Percentiles rank a stretch among this genome's conserved stretches.
Conservation (phyloP, 176 grass and related monocot genomes). For the Ananas comosus region DNA sequence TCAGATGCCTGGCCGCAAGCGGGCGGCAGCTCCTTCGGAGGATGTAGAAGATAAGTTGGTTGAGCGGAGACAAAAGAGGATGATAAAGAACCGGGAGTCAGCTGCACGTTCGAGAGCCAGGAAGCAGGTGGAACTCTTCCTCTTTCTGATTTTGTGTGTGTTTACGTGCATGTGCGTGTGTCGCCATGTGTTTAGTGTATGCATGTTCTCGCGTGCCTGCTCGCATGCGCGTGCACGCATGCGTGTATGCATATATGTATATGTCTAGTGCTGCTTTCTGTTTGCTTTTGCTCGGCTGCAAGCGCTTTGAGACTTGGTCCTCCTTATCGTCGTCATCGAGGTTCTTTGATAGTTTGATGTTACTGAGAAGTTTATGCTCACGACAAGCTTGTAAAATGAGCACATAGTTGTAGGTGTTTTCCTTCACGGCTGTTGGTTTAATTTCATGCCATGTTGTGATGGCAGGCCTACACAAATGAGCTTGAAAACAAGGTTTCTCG, state of each 20-base stretch:
- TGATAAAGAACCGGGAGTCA: constrained; percentile 98
- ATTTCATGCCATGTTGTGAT: constrained; percentile 28
- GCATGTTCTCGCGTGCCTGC: too few relatives aligned
- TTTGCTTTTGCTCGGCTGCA: background rate
- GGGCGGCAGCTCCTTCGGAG: constrained; percentile 25
- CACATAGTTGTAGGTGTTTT: too few relatives aligned
- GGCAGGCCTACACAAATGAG: constrained; percentile 96
- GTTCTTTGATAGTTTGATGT: too few relatives aligned
- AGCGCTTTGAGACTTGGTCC: background rate
- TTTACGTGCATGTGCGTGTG: background rate
- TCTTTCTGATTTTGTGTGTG: constrained; percentile 4
- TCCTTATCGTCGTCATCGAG: too few relatives aligned
- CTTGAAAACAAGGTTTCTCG: constrained; percentile 93
- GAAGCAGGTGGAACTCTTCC: constrained; percentile 53
- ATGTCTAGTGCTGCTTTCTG: background rate
- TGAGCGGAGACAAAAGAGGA: constrained; percentile 97
- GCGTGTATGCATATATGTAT: too few relatives aligned
- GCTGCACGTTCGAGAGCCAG: constrained; percentile 98
- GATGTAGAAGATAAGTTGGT: constrained; percentile 49
- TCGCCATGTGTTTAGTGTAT: too few relatives aligned
- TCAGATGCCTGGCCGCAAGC: constrained; percentile 48
- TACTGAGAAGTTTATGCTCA: background rate
- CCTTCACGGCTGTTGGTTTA: background rate
- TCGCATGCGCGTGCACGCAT: too few relatives aligned
- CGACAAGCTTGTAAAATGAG: too few relatives aligned